These are phyloP conservation scores for Mimosa pudica DNA, from an alignment of 306 rosid species.

Conservation along the genomic window DNA sequence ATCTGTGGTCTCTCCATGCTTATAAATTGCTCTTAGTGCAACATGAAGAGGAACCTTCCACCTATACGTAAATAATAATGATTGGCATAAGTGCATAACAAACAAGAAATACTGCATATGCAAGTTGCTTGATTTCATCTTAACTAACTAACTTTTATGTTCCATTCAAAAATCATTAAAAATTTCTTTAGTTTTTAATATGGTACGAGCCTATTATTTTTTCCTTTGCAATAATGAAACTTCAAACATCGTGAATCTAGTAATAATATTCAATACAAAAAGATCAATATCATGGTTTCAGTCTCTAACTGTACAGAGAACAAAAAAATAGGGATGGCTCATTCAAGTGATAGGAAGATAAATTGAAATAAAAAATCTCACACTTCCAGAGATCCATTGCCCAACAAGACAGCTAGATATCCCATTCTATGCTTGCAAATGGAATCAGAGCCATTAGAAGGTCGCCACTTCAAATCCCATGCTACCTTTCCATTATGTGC, in stretches of 20 bases:
- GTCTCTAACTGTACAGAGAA: background rate
- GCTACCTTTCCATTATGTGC: constrained; percentile 97
- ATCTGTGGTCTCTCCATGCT: constrained; percentile 63
- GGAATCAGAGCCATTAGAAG: constrained; percentile 46
- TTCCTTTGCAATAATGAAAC: constrained; percentile 18
- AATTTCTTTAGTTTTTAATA: too few species aligned
- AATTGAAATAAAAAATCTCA: constrained; percentile 48
- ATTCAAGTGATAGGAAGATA: constrained; percentile 8
- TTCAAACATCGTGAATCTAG: constrained; percentile 15
- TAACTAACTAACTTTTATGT: too few species aligned
- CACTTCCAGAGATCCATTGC: constrained; percentile 96
- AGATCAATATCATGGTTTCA: background rate
- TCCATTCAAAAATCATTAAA: too few species aligned
- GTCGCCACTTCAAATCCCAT: constrained; percentile 98
- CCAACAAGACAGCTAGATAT: constrained; percentile 89
- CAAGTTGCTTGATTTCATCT: too few species aligned
- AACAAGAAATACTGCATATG: too few species aligned
- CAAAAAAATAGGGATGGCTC: background rate
- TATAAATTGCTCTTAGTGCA: constrained; percentile 58
- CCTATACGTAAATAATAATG: constrained; percentile 60
- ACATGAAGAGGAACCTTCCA: constrained; percentile 95
- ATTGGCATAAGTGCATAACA: constrained; percentile 38
- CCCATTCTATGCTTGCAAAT: constrained; percentile 72
- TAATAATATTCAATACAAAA: constrained; percentile 23
- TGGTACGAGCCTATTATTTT: constrained; percentile 2